Percentiles rank a stretch among this genome's conserved stretches.
These are phyloP conservation scores for Metschnikowia similis DNA, from an alignment of 805 yeast genomes.

Conservation along the genomic window DNA sequence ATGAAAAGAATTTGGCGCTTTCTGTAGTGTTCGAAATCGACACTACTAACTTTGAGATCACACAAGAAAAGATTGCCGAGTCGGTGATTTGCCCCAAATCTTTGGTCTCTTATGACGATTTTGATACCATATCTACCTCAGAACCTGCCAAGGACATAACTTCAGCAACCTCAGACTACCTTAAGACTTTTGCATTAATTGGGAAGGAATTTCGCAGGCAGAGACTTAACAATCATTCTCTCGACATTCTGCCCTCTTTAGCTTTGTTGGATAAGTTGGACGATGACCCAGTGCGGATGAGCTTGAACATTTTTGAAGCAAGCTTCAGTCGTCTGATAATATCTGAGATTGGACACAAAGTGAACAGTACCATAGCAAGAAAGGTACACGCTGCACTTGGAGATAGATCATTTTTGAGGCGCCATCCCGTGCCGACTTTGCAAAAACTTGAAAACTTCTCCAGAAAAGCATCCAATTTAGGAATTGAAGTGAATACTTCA, in stretches of 20 bases:
- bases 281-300: slow-evolving; percentile 73
- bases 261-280: slow-evolving; percentile 76
- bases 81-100: slow-evolving; percentile 63
- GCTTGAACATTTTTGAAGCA: slow-evolving; percentile 67
- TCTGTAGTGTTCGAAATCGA: slow-evolving; percentile 81
- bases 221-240: slow-evolving; percentile 48
- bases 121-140: slow-evolving; percentile 47
- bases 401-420: slow-evolving; percentile 76
- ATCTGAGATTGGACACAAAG: slow-evolving; percentile 74
- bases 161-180: slow-evolving; percentile 60
- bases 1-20: slow-evolving; percentile 58
- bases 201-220: slow-evolving; percentile 69
- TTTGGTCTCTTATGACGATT: slow-evolving; percentile 48
- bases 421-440: slow-evolving; percentile 80
- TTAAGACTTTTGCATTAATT: slow-evolving; percentile 58
- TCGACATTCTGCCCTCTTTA: slow-evolving; percentile 49
- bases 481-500: slow-evolving; percentile 68
- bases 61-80: slow-evolving; percentile 73
- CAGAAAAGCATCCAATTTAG: slow-evolving; percentile 61
- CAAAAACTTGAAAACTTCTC: slow-evolving; percentile 77
- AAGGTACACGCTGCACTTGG: slow-evolving; percentile 72
- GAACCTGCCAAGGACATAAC: slow-evolving; percentile 26
- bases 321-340: slow-evolving; percentile 54
- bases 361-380: slow-evolving; percentile 82
- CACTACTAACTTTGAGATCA: slow-evolving; percentile 63